Evolutionary conservation across 2,329 filamentous ascomycete genomes (phyloP), one percentile per base, ranked within the genome.

Genomic region (Sclerotinia spermophila): DNA sequence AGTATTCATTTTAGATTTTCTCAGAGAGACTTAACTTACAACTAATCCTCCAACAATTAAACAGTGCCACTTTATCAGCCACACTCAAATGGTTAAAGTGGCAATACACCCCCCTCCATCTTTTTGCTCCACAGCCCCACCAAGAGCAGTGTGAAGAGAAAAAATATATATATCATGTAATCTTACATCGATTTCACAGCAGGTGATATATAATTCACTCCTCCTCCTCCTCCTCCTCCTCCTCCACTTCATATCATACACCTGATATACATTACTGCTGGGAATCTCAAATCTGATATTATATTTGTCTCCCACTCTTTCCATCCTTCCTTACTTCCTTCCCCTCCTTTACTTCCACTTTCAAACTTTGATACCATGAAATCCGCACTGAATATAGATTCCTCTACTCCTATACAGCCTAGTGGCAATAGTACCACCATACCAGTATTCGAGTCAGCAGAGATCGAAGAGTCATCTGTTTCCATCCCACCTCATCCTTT

Each of bases 401-500:
- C n/a, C 30, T 44, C 30, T 8, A 51, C 33, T 53, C 33, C 62
- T 4, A 24, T 58, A 35, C 55, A 69, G 55, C 45, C 59, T 35
- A 69, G 68, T 69, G 59, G 60, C 59, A 44, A 24, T 15, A 58
- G 27, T 38, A 38, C 21, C 15, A 51, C 13, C 17, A 33, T 30
- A 24, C 21, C 35, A 17, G 17, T 42, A 56, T 58, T 73, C 72
- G 74, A 75, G 67, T 71, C 75, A 79, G 71, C 78, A 74, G 77
- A 73, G 33, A 80, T 83, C 84, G 61, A 53, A 78, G 81, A 84
- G 74, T 79, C 78, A 76, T 62, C 61, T 77, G 80, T 83, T 76
- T 86, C 87, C 59, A 90, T 97, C 68, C 91, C 91, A 66, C 84
- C 85, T 53, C 95, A 98, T 83, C 93, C 93, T 51, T 83, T 97